Evolutionary conservation across 2,329 filamentous ascomycete species (phyloP).

Genomic region (Plectosphaerella plurivora): DNA sequence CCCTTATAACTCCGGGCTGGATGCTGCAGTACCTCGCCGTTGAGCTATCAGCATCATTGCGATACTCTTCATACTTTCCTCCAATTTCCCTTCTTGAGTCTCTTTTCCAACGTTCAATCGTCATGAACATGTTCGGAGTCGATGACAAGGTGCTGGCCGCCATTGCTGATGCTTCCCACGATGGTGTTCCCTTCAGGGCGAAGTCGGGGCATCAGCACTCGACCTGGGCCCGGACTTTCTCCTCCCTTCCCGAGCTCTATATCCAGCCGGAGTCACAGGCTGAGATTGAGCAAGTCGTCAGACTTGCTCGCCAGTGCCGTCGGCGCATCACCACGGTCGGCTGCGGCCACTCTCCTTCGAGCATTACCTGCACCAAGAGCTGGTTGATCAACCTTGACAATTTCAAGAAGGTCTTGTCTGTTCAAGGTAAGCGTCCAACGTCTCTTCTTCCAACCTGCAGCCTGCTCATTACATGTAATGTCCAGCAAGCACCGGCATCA

Average conservation of each 20-base stretch:
- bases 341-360: constrained; percentile 86
- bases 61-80: too few relatives aligned
- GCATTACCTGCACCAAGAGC: constrained; percentile 85
- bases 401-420: constrained; percentile 65
- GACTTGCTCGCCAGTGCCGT: constrained; percentile 74
- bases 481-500: constrained; percentile 49
- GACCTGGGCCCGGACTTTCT: constrained; percentile 94
- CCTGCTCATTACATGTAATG: too few relatives aligned
- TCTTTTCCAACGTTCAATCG: too few relatives aligned
- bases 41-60: too few relatives aligned
- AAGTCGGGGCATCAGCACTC: constrained; percentile 69
- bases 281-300: constrained; percentile 81
- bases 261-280: constrained; percentile 73
- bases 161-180: constrained; percentile 23
- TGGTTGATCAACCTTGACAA: constrained; percentile 95
- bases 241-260: constrained; percentile 84
- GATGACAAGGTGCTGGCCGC: constrained; percentile 17
- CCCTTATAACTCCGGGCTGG: too few relatives aligned
- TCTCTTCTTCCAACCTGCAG: too few relatives aligned
- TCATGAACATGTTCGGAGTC: too few relatives aligned
- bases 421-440: constrained; percentile 41
- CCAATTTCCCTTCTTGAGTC: too few relatives aligned
- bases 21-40: too few relatives aligned
- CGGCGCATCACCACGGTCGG: constrained; percentile 83
- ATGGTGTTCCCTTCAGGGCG: constrained; percentile 69